Evolutionary conservation across 1,284 basidiomycete species (phyloP), one percentile per base, ranked within the genome.

Genomic region (Spongiforma sp.): DNA sequence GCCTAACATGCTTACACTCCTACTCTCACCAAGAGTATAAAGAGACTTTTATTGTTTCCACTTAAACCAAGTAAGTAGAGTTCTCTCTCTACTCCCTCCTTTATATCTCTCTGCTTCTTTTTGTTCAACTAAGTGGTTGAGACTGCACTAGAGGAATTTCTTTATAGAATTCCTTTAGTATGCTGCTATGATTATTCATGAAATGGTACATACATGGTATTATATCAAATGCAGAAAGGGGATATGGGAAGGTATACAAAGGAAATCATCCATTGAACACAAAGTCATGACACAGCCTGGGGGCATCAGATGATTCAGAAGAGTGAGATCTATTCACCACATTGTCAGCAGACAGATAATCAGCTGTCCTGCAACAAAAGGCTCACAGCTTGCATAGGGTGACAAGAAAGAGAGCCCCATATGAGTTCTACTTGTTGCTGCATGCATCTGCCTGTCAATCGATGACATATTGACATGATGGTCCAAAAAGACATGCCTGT

Each of bases 381-480:
- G 58, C 75, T 73, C 63, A 77, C 75, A 53, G 41, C n/a, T 63
- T 57, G 43, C 28, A 68, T 17, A 76, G 53, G 7, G 65, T 65
- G 2, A 41, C 61, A 15, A 76, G 55, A n/a, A 74, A 77, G 1
- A 61, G 37, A 21, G 48, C 34, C 2, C 75, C 74, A 54, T 65
- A 76, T 1, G 52, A 56, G 17, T 62, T 34, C 64, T 65, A 76
- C n/a, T 77, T 77, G 28, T 67, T 57, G 55, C 33, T 21, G 32
- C 11, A 24, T 26, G 9, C 2, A 26, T 33, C 5, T 26, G 14
- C 43, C 48, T 8, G 59, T 73, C 48, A 74, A 53, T 53, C 14
- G 24, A 39, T 21, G 26, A 24, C 11, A n/a, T 7, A 15, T 7
- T 26, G n/a, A 37, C 19, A 15, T 14, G 37, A n/a, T n/a, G n/a